phyloP scores from a whole-genome alignment of 441 rosid species.

The Melastoma candidum region DNA sequence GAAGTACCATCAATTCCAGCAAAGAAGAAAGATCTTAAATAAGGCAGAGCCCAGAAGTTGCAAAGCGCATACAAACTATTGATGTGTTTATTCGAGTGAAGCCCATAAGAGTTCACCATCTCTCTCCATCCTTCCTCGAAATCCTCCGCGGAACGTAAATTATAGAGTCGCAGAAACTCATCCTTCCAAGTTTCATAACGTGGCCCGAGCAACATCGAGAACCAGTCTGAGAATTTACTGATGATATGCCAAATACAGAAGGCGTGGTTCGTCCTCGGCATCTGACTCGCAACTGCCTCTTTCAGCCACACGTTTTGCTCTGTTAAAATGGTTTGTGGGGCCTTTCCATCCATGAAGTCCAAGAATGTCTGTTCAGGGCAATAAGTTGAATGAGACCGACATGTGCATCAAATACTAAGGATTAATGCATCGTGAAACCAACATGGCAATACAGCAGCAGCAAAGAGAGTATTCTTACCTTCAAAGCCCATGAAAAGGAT shows the following conservation, averaged over 20 bases:
- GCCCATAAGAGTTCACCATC: conserved; percentile 29
- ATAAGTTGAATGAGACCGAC: conserved; percentile 8
- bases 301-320: conserved; percentile 59
- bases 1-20: conserved; percentile 26
- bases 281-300: conserved; percentile 40
- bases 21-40: conserved; percentile 34
- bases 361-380: conserved; percentile 36
- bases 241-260: conserved; percentile 48
- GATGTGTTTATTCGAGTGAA: conserved; percentile 33
- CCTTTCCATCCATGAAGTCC: conserved; percentile 49
- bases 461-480: conserved; percentile 21
- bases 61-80: conserved; percentile 33
- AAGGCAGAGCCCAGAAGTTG: conserved; percentile 38
- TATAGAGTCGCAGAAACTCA: conserved; percentile 32
- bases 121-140: conserved; percentile 37
- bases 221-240: conserved; percentile 51
- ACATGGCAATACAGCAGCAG: background rate
- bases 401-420: too few relatives aligned
- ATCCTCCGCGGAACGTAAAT: conserved; percentile 21
- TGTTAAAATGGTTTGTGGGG: conserved; percentile 42
- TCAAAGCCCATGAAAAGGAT: conserved; percentile 61
- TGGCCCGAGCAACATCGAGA: conserved; percentile 38
- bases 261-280: conserved; percentile 49
- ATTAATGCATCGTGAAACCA: conserved; percentile 1
- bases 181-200: conserved; percentile 49